Percentiles rank a stretch among this genome's conserved stretches.
Evolutionary conservation across 768 basidiomycete genomes (phyloP).

Genomic region (Boletales sp.): DNA sequence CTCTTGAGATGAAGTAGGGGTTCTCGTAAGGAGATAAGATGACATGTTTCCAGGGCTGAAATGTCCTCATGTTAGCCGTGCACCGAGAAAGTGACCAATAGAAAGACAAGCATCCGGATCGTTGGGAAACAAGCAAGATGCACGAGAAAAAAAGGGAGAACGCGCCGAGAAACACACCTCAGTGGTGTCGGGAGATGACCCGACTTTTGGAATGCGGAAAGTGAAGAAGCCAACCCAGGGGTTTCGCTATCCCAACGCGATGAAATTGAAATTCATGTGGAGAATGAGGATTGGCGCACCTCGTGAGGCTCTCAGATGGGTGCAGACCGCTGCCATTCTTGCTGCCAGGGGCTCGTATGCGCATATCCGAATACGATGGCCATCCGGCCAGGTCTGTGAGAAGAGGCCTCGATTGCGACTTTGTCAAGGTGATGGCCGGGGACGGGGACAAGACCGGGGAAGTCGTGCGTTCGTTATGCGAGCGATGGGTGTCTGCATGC

Average conservation of each 20-base stretch:
- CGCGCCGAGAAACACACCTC: conserved; percentile 20
- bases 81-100: background rate
- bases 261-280: conserved; percentile 1
- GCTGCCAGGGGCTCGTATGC: conserved; percentile 13
- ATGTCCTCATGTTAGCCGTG: conserved; percentile 11
- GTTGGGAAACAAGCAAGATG: background rate
- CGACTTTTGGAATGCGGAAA: conserved; percentile 12
- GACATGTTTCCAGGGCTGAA: conserved; percentile 33
- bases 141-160: background rate
- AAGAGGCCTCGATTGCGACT: conserved; percentile 3
- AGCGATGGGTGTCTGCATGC: conserved; percentile 2
- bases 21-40: conserved; percentile 26
- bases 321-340: conserved; percentile 2
- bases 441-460: conserved; percentile 5
- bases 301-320: conserved; percentile 6
- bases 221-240: background rate
- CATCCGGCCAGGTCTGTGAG: conserved; percentile 14
- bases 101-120: background rate
- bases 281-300: conserved; percentile 11
- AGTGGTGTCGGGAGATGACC: conserved; percentile 30
- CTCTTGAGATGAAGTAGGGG: conserved; percentile 12
- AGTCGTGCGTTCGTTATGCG: conserved; percentile 1
- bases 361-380: conserved; percentile 14
- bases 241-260: conserved; percentile 4
- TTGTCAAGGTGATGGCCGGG: conserved; percentile 10